Percentiles rank a stretch among this genome's conserved stretches.
Conservation (phyloP, 192 early-diverging fungal genomes). For the Coemansia sp. region DNA sequence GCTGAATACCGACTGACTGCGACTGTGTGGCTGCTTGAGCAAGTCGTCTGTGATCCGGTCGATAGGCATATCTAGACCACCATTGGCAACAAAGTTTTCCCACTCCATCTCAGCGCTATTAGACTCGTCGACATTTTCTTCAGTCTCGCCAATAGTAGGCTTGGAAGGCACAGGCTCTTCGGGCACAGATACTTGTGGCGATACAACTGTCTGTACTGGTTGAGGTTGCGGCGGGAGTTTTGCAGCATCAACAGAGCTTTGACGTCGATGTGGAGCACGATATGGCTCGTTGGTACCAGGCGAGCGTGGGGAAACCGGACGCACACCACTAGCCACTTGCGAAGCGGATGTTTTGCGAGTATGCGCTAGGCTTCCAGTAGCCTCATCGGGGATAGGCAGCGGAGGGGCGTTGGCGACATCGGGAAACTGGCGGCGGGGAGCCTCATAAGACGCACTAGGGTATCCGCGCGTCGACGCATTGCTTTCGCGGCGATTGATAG, state of each 20-base stretch:
- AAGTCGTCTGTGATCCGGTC: conserved; percentile 53
- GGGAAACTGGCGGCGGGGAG: conserved; percentile 24
- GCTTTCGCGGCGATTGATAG: conserved; percentile 48
- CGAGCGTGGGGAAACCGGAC: conserved; percentile 24
- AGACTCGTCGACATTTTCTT: conserved; percentile 18
- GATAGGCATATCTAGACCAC: conserved; percentile 52
- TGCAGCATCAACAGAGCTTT: conserved; percentile 35
- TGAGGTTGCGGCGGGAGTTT: conserved; percentile 7
- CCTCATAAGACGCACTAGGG: conserved; percentile 27
- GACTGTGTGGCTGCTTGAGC: conserved; percentile 31
- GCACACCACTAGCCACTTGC: background rate
- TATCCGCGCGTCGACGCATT: conserved; percentile 33
- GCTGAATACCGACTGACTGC: conserved; percentile 1
- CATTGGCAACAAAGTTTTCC: conserved; percentile 59
- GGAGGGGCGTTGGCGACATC: background rate
- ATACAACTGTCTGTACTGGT: background rate
- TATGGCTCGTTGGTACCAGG: conserved; percentile 23
- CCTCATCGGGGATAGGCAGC: background rate
- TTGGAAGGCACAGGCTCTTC: background rate
- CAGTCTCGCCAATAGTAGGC: conserved; percentile 9
- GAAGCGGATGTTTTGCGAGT: conserved; percentile 2
- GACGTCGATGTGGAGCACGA: conserved; percentile 48
- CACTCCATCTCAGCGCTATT: conserved; percentile 46
- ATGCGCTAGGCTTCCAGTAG: background rate
- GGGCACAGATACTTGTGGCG: background rate